A percentile compares a stretch with the other conserved stretches of the same genome.
phyloP scores from a whole-genome alignment of 192 early-diverging fungal species.

The Coemansia pectinata region DNA sequence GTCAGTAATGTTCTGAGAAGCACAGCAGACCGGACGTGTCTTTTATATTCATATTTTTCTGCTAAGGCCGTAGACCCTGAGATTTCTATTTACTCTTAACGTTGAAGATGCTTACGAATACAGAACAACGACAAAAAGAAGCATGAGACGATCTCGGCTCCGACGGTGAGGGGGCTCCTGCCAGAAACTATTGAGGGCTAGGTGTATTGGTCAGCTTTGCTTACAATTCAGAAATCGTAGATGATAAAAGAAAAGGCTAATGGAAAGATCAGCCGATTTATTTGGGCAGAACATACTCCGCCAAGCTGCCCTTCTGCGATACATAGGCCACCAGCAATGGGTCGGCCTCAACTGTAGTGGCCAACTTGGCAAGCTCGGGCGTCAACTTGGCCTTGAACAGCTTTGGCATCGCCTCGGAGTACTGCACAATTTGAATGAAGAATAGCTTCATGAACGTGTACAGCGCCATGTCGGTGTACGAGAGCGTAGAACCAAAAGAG shows the following conservation, averaged over 20 bases:
- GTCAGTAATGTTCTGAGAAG: not conserved
- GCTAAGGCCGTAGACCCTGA: not conserved
- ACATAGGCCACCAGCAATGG: not conserved
- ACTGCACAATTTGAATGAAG: not conserved
- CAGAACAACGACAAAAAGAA: not conserved
- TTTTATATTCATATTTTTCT: not conserved
- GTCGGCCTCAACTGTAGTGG: slow-evolving; percentile 24
- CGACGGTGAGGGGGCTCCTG: not conserved
- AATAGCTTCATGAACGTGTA: slow-evolving; percentile 26
- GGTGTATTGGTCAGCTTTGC: not conserved
- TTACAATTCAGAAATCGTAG: not conserved
- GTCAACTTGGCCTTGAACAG: slow-evolving; percentile 17
- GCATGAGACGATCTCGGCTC: not conserved
- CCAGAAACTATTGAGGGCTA: not conserved
- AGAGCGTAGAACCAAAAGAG: slow-evolving; percentile 46
- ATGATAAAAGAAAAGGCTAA: not conserved
- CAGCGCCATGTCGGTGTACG: slow-evolving; percentile 43
- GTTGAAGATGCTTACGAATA: not conserved
- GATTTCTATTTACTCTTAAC: not conserved
- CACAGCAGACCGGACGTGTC: not conserved
- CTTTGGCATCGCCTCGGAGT: slow-evolving; percentile 1
- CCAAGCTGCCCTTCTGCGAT: not conserved
- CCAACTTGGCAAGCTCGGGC: slow-evolving; percentile 34
- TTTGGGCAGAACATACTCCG: not conserved
- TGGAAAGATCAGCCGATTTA: not conserved